Base-by-base conservation (phyloP, 768 basidiomycete species). In the Lentinula sp. region DNA sequence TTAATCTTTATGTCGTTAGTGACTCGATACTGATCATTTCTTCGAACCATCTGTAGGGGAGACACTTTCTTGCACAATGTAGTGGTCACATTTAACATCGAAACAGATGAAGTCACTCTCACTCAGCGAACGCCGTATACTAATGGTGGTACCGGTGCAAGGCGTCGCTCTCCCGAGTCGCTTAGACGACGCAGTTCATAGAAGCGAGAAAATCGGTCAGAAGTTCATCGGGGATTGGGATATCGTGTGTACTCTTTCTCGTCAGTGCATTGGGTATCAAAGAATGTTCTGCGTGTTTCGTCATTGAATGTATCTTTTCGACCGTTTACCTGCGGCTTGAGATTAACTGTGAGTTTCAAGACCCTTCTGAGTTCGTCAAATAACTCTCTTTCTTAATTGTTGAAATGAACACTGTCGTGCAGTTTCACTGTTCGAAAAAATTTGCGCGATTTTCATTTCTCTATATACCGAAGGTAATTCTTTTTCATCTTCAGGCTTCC, bases 31-130 rank as follows among this genome's bases (percentile, higher is more conserved):
- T 58, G 15, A 46, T n/a, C 15, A 10, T 46, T 18, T 15, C 55
- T 16, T 43, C 21, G 28, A 28, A 32, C 23, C 23, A 23, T 43
- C n/a, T 23, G 5, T 43, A 68, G 67, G 40, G 69, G 67, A 23
- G 67, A 70, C 49, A 62, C 62, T 3, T 70, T 70, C 63, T 57
- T 67, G 16, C 69, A 70, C 39, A 70, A 70, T 46, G 67, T 68
- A 1, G 69, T 70, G 0, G 18, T 62, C 23, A 68, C 67, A 40
- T 68, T 62, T 58, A 65, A 68, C 35, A 63, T 67, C 10, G 39
- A 61, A 7, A 55, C 55, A 1, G 59, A 59, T 2, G 61, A 65
- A 46, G 42, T 70, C 9, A 68, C 67, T 0, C 40, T 70, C 21
- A 65, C 67, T 0, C 61, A 68, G 50, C 55, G 69, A 5, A 52